These are phyloP conservation scores for Erigeron canadensis DNA, from an alignment of 129 eudicot species.

Conservation along the genomic window DNA sequence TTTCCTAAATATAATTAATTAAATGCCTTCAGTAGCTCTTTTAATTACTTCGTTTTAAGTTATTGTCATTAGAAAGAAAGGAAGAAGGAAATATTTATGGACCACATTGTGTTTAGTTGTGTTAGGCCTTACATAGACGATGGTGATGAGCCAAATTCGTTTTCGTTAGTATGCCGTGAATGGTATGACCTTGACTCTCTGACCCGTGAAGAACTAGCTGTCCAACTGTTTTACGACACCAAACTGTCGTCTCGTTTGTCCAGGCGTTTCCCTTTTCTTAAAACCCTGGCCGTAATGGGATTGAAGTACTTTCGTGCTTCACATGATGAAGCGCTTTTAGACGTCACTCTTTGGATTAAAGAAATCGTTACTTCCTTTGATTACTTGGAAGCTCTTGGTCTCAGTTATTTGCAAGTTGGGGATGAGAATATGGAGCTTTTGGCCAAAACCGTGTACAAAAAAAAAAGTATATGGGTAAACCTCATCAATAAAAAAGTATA, in stretches of 20 bases:
- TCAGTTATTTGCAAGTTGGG: neutral
- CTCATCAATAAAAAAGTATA: too few species aligned
- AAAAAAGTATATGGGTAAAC: too few species aligned
- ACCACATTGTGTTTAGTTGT: neutral
- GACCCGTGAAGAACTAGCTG: neutral
- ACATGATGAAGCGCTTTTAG: neutral
- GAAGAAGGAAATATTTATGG: too few species aligned
- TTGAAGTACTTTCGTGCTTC: neutral
- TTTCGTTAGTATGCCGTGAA: neutral
- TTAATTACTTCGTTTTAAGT: too few species aligned
- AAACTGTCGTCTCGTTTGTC: neutral
- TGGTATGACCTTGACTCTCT: neutral
- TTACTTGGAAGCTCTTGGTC: neutral
- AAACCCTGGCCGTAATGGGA: neutral
- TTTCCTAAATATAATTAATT: too few species aligned
- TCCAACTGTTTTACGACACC: neutral
- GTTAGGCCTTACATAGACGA: neutral
- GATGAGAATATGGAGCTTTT: neutral
- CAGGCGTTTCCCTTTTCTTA: neutral
- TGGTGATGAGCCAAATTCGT: neutral
- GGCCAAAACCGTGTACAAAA: neutral
- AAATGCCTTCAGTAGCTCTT: too few species aligned
- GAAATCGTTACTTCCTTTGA: neutral
- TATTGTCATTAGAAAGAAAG: too few species aligned
- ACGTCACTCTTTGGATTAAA: neutral